Conservation (phyloP, 73 alveolate genomes). For the Paramecium pentaurelia region DNA sequence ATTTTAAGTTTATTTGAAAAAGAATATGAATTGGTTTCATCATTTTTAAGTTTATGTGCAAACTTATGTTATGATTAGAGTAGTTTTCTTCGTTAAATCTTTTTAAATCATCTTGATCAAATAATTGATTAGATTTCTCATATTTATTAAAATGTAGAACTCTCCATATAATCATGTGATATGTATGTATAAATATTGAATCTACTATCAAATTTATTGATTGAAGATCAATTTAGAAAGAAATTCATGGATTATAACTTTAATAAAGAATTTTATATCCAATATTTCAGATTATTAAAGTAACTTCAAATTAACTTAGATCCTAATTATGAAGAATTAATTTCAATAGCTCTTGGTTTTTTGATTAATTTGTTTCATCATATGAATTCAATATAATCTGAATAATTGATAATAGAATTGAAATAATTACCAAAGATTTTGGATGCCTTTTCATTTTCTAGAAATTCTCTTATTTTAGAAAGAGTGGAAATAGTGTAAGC, state of each 20-base stretch:
- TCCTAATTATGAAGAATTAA: not conserved
- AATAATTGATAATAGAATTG: not conserved
- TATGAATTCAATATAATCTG: not conserved
- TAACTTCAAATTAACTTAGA: not conserved
- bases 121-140: not conserved
- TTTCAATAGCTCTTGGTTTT: conserved; percentile 38
- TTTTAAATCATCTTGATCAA: not conserved
- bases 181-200: not conserved
- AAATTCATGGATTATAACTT: not conserved
- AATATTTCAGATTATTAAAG: not conserved
- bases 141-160: not conserved
- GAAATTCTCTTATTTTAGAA: conserved; percentile 44
- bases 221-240: conserved; percentile 44
- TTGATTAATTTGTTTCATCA: conserved; percentile 24
- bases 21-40: not conserved
- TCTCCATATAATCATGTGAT: not conserved
- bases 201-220: conserved; percentile 48
- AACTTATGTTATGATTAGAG: conserved; percentile 4
- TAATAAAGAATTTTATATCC: not conserved
- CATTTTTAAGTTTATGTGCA: conserved; percentile 5
- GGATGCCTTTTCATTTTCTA: conserved; percentile 65
- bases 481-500: not conserved
- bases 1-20: not conserved
- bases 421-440: not conserved
- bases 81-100: not conserved